Percentiles rank a stretch among this genome's conserved stretches.
These are phyloP conservation scores for Monosporascus ibericus DNA, from an alignment of 2,329 filamentous ascomycete genomes.

Conservation along the genomic window DNA sequence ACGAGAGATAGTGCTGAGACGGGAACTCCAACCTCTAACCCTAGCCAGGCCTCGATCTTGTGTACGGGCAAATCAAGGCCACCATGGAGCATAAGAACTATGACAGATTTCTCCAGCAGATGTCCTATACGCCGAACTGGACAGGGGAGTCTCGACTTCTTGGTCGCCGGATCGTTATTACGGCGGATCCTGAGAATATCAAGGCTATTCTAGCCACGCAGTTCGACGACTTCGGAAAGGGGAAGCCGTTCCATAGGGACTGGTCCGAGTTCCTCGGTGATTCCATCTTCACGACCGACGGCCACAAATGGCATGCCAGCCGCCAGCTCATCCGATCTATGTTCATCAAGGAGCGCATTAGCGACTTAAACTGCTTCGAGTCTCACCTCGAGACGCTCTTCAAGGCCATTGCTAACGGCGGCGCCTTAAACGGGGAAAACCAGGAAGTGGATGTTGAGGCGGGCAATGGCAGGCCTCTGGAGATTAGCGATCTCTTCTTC, in stretches of 20 bases:
- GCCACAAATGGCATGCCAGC: slow-evolving; percentile 69
- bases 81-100: slow-evolving; percentile 50
- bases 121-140: slow-evolving; percentile 38
- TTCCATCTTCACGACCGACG: slow-evolving; percentile 76
- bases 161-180: slow-evolving; percentile 61
- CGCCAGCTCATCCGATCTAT: slow-evolving; percentile 80
- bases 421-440: slow-evolving; percentile 50
- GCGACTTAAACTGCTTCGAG: slow-evolving; percentile 77
- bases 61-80: slow-evolving; percentile 49
- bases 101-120: slow-evolving; percentile 52
- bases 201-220: slow-evolving; percentile 86
- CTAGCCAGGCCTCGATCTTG: slow-evolving; percentile 56
- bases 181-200: slow-evolving; percentile 78
- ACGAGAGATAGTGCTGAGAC: not conserved
- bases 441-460: slow-evolving; percentile 58
- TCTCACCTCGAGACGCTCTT: slow-evolving; percentile 70
- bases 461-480: slow-evolving; percentile 57
- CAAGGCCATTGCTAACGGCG: slow-evolving; percentile 55
- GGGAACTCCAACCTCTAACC: not conserved
- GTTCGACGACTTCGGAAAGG: slow-evolving; percentile 81
- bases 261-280: slow-evolving; percentile 73
- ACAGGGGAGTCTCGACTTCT: slow-evolving; percentile 56
- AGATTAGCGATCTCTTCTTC: slow-evolving; percentile 75
- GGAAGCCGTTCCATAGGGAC: slow-evolving; percentile 64
- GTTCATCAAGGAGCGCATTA: slow-evolving; percentile 79